Percentiles rank a stretch among this genome's conserved stretches.
Evolutionary conservation across 108 stramenopile species (phyloP).

Genomic region (Cyclostephanos invisitatus): DNA sequence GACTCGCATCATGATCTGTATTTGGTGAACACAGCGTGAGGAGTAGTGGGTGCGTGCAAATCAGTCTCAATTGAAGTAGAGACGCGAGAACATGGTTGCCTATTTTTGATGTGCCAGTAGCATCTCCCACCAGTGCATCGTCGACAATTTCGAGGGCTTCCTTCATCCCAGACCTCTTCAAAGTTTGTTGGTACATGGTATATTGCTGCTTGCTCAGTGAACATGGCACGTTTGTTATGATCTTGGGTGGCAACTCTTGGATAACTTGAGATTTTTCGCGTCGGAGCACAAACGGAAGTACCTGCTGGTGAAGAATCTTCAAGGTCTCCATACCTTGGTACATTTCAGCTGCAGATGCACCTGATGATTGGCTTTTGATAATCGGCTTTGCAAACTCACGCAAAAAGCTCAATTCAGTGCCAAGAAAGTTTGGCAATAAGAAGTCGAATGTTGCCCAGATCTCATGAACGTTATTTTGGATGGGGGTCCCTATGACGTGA

Average conservation of each 20-base stretch:
- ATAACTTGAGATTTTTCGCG: slow-evolving; percentile 94
- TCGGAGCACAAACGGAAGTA: slow-evolving; percentile 92
- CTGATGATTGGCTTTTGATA: slow-evolving; percentile 59
- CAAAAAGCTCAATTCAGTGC: slow-evolving; percentile 67
- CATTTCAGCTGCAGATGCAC: slow-evolving; percentile 63
- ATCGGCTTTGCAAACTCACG: slow-evolving; percentile 89
- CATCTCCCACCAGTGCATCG: slow-evolving; percentile 17
- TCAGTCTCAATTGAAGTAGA: slow-evolving; percentile 76
- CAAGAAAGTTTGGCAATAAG: slow-evolving; percentile 96
- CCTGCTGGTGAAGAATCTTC: slow-evolving; percentile 89
- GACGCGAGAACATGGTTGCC: slow-evolving; percentile 63
- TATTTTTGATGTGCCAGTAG: slow-evolving; percentile 11
- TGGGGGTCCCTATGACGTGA: slow-evolving; percentile 75
- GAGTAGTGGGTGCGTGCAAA: slow-evolving; percentile 88
- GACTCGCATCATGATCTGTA: slow-evolving; percentile 48
- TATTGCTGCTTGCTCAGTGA: slow-evolving; percentile 69
- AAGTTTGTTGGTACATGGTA: slow-evolving; percentile 59
- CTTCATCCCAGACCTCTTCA: slow-evolving; percentile 40
- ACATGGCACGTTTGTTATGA: slow-evolving; percentile 83
- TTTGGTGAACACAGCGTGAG: slow-evolving; percentile 53
- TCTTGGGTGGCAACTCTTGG: slow-evolving; percentile 94
- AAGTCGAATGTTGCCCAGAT: slow-evolving; percentile 98
- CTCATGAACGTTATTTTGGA: slow-evolving; percentile 97
- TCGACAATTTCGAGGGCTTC: slow-evolving; percentile 48
- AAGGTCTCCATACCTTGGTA: slow-evolving; percentile 69